Evolutionary conservation across 2,329 filamentous ascomycete genomes (phyloP).

Genomic region (Penicillium sp.): DNA sequence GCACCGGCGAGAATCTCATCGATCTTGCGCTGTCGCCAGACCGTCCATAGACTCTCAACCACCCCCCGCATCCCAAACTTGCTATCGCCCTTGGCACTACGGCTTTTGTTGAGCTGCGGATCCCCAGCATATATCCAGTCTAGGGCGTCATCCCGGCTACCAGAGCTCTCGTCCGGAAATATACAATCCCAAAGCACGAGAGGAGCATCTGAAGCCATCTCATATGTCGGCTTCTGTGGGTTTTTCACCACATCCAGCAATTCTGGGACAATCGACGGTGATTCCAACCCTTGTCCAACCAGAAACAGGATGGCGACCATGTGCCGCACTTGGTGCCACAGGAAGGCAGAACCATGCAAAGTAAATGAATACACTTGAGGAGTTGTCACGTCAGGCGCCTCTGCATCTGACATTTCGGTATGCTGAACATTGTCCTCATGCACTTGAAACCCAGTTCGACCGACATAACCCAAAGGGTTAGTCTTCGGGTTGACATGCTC

Average conservation of each 20-base stretch:
- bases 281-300: constrained; percentile 80
- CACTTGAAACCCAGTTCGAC: constrained; percentile 43
- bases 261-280: constrained; percentile 63
- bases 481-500: constrained; percentile 56
- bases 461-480: constrained; percentile 54
- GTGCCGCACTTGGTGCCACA: constrained; percentile 97
- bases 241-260: constrained; percentile 67
- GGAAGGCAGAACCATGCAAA: constrained; percentile 82
- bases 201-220: constrained; percentile 83
- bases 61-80: constrained; percentile 62
- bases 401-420: constrained; percentile 13
- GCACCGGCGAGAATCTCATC: constrained; percentile 77
- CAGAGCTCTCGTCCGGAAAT: constrained; percentile 58
- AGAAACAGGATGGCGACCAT: constrained; percentile 92
- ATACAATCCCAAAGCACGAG: constrained; percentile 95
- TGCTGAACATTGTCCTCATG: constrained; percentile 15
- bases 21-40: constrained; percentile 80
- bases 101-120: constrained; percentile 39
- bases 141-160: constrained; percentile 54
- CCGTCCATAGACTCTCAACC: constrained; percentile 69
- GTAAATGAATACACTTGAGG: constrained; percentile 79
- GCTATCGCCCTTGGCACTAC: constrained; percentile 46
- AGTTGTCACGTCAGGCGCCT: constrained; percentile 29
- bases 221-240: constrained; percentile 75
- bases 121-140: constrained; percentile 77